Base-by-base conservation (phyloP, 768 basidiomycete species). In the Suillus discolor region DNA sequence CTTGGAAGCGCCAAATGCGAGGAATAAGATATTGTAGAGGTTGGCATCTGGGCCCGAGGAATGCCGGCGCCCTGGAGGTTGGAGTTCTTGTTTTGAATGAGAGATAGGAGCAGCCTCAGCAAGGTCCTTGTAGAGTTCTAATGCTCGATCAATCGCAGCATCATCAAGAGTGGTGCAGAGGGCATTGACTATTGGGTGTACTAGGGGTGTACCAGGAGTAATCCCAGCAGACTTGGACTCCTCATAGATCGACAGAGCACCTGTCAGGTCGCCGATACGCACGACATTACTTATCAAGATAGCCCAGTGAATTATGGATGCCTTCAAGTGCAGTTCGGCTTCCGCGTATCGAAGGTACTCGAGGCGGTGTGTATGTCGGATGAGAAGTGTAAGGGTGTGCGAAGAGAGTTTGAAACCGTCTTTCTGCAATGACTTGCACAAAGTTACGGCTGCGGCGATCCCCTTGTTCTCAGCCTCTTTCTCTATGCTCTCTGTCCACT, bases 1-100 rank as follows among this genome's bases (percentile, higher is more conserved):
- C 31, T 85, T 82, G 4, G 80, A 76, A 57, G 77, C 76, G 31
- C 76, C 74, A 55, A 88, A 74, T 11, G 82, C 83, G 7, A 83
- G 83, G 16, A 89, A 76, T 39, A 89, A 77, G 16, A 77, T 79
- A 49, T 85, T 81, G 70, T 87, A 92, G 51, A 91, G 81, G 49
- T 80, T 78, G 23, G 80, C 73, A 67, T 86, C 84, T 1, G 85
- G 85, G 1, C 84, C 84, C 5, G 62, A 59, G 6, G 82, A 78
- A 64, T 79, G 82, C 16, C 69, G 74, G 62, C 70, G 73, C 63
- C 70, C 73, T 23, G 66, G 61, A 15, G 66, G 49, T 23, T n/a
- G 54, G 36, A 57, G 23, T 39, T 31, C 62, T 62, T 44, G 34
- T 42, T 61, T 65, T 41, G 74, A 57, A 25, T 69, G 61, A 1